Evolutionary conservation across 2,329 filamentous ascomycete genomes (phyloP).

Genomic region (Fusarium buxicola): DNA sequence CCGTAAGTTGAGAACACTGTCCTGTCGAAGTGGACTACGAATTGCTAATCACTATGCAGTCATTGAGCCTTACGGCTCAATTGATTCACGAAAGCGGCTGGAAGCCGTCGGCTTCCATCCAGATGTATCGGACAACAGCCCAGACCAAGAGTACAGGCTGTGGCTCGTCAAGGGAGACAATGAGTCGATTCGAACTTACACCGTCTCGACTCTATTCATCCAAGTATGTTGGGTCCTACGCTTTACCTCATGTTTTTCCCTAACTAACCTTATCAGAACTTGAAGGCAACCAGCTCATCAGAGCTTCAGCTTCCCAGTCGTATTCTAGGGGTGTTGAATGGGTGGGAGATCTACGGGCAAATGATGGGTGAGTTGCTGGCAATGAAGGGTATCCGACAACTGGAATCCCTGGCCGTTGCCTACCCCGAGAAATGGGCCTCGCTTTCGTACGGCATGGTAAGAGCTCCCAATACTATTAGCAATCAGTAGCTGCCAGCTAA

Average conservation of each 20-base stretch:
- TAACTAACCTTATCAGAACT: conserved; percentile 8
- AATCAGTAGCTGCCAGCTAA: neutral
- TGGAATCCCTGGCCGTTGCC: conserved; percentile 39
- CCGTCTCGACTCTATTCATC: neutral
- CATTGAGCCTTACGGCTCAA: neutral
- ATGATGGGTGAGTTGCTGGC: conserved; percentile 30
- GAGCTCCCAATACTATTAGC: neutral
- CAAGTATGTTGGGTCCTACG: neutral
- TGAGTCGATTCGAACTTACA: no score
- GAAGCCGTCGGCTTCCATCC: neutral
- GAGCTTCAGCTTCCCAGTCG: neutral
- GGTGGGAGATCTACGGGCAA: conserved; percentile 18
- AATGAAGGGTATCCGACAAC: conserved; percentile 38
- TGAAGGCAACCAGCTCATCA: neutral
- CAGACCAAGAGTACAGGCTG: neutral
- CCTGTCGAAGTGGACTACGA: no score
- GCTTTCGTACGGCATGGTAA: conserved; percentile 42
- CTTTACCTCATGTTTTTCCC: no score
- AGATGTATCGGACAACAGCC: neutral
- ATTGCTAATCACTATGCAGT: neutral
- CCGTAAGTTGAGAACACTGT: no score
- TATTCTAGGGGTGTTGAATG: conserved; percentile 13
- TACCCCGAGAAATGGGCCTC: conserved; percentile 40
- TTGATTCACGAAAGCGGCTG: neutral
- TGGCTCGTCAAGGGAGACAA: neutral